These are phyloP conservation scores for Eragrostis tef DNA, from an alignment of 202 grass and related monocot genomes.

Conservation along the genomic window DNA sequence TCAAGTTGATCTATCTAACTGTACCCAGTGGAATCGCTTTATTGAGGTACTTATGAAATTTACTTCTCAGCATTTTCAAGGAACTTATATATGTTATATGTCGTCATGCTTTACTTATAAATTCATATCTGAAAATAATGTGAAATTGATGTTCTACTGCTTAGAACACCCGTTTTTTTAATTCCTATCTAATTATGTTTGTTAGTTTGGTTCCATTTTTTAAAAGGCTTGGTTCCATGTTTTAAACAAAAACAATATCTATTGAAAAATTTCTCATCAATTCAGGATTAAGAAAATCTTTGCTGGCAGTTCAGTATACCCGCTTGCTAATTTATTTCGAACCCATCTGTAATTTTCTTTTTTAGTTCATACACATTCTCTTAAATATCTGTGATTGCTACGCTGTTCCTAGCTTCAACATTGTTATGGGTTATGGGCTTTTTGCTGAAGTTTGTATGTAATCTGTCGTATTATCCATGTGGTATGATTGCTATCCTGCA, in stretches of 20 bases:
- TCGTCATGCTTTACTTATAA: not conserved
- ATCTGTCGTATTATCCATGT: not conserved
- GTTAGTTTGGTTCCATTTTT: not conserved
- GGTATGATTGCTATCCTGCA: conserved; percentile 9
- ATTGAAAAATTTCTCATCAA: conserved; percentile 13
- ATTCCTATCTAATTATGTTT: not conserved
- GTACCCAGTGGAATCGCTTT: conserved; percentile 91
- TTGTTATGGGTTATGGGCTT: not conserved
- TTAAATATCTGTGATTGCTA: conserved; percentile 6
- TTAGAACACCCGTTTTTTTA: not conserved
- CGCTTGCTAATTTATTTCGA: not conserved
- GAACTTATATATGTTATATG: conserved; percentile 40
- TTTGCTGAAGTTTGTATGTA: conserved; percentile 9
- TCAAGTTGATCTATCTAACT: conserved; percentile 84
- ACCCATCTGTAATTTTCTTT: not conserved
- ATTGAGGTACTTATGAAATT: conserved; percentile 68
- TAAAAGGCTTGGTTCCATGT: not conserved
- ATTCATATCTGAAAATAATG: not conserved
- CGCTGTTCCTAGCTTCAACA: not conserved
- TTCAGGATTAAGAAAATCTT: conserved; percentile 14
- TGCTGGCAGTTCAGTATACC: not conserved
- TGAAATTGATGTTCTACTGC: conserved; percentile 20
- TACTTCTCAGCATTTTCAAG: conserved; percentile 34
- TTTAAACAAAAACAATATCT: conserved; percentile 13
- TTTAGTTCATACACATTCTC: conserved; percentile 2